Evolutionary conservation across 345 rosid species (phyloP).

Genomic region (Eucalyptus tenuipes): DNA sequence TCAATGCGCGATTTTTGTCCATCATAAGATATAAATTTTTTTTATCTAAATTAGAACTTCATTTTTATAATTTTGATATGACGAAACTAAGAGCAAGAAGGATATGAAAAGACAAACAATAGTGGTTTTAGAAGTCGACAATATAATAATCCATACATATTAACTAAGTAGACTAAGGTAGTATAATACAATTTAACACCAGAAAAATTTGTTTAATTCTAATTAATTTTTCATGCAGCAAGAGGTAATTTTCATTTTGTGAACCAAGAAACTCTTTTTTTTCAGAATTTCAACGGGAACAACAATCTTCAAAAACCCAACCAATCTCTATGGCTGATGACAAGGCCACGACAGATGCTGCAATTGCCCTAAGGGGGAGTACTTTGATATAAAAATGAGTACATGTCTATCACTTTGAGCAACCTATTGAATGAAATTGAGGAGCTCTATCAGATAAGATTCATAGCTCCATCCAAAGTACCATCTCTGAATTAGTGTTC

Average conservation of each 20-base stretch:
- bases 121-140: neutral
- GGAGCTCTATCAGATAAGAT: neutral
- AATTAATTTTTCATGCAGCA: neutral
- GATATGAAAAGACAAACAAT: neutral
- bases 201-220: neutral
- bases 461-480: neutral
- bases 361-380: neutral
- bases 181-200: neutral
- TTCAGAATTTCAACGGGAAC: neutral
- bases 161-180: neutral
- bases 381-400: neutral
- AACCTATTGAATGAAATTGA: neutral
- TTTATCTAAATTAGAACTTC: neutral
- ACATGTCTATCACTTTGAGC: neutral
- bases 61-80: neutral
- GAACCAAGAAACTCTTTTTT: neutral
- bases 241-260: neutral
- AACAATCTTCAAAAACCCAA: neutral
- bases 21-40: neutral
- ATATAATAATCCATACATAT: neutral
- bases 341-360: neutral
- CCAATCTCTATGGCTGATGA: neutral
- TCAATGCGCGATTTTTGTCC: neutral
- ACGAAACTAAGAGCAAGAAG: neutral
- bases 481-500: conserved; percentile 7